Evolutionary conservation across 306 rosid species (phyloP).

Genomic region (Betula pendula): DNA sequence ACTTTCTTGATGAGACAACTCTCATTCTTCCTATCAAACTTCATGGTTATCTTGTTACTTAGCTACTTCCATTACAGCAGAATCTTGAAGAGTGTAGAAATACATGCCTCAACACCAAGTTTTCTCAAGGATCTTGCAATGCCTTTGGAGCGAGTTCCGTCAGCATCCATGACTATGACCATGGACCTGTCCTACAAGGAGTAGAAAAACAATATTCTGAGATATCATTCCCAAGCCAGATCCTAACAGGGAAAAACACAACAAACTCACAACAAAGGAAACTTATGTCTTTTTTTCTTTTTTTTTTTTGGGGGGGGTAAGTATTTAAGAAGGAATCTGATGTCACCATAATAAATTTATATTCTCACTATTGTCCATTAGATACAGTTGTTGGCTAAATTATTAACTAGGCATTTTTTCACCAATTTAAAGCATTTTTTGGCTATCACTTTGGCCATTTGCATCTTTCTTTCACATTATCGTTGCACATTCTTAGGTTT

Average conservation of each 20-base stretch:
- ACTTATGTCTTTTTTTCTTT: not conserved
- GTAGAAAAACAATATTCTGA: conserved; percentile 47
- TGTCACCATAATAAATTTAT: not conserved
- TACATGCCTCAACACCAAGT: conserved; percentile 81
- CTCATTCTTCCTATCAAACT: not conserved
- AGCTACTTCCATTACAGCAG: not conserved
- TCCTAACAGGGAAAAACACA: conserved; percentile 18
- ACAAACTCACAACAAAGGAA: conserved; percentile 22
- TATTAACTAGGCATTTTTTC: not conserved
- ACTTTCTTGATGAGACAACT: not conserved
- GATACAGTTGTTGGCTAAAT: not conserved
- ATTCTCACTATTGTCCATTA: not conserved
- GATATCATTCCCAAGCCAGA: conserved; percentile 44
- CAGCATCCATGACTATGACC: conserved; percentile 88
- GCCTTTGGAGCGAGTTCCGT: conserved; percentile 79
- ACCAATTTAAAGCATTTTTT: conserved; percentile 2
- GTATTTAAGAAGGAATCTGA: not conserved
- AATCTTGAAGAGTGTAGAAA: conserved; percentile 32
- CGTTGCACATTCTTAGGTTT: conserved; percentile 1
- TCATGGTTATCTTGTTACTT: not conserved
- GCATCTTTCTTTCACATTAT: conserved; percentile 17
- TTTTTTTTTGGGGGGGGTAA: too few relatives aligned
- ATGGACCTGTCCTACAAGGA: conserved; percentile 88
- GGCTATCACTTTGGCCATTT: not conserved
- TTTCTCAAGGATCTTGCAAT: conserved; percentile 88